A percentile compares a stretch with the other conserved stretches of the same genome.
Conservation (phyloP, 1,284 basidiomycete species). For the Pulchroboletus neoregius region DNA sequence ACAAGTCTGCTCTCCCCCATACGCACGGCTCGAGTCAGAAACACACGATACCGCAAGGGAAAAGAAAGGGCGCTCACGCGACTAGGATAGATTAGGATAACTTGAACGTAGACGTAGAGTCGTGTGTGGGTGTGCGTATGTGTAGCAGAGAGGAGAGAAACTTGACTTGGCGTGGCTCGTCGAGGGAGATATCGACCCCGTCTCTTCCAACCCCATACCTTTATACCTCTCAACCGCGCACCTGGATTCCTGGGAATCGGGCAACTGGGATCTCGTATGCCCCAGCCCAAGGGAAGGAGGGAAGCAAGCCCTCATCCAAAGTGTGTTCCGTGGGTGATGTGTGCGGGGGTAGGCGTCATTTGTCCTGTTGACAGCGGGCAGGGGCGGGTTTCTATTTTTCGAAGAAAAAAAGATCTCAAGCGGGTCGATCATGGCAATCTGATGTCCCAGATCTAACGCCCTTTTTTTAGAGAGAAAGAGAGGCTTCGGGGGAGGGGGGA, state of each 20-base stretch:
- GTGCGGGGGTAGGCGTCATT: conserved; percentile 1
- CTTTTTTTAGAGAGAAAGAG: no score
- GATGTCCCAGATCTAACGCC: conserved; percentile 25
- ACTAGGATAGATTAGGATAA: conserved; percentile 26
- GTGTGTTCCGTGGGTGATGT: conserved; percentile 14
- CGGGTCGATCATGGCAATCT: conserved; percentile 23
- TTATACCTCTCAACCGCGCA: conserved; percentile 20
- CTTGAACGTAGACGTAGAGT: conserved; percentile 7
- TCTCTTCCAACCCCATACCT: conserved; percentile 5
- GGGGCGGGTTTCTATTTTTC: no score
- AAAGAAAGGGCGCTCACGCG: conserved; percentile 13
- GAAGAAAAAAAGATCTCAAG: neutral
- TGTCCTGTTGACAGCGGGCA: no score
- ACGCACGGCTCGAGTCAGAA: no score
- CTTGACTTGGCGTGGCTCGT: conserved; percentile 7
- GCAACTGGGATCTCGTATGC: conserved; percentile 4
- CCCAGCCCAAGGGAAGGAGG: conserved; percentile 10
- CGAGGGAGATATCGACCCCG: neutral
- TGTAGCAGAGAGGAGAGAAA: conserved; percentile 1
- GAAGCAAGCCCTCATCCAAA: conserved; percentile 16
- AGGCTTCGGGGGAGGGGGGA: conserved; percentile 11
- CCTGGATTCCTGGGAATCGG: conserved; percentile 4
- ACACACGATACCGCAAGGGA: neutral
- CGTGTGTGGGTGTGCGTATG: neutral
- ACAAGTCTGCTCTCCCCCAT: no score